Evolutionary conservation across 1,284 basidiomycete species (phyloP), one percentile per base, ranked within the genome.

Genomic region (Sparassis latifolia): DNA sequence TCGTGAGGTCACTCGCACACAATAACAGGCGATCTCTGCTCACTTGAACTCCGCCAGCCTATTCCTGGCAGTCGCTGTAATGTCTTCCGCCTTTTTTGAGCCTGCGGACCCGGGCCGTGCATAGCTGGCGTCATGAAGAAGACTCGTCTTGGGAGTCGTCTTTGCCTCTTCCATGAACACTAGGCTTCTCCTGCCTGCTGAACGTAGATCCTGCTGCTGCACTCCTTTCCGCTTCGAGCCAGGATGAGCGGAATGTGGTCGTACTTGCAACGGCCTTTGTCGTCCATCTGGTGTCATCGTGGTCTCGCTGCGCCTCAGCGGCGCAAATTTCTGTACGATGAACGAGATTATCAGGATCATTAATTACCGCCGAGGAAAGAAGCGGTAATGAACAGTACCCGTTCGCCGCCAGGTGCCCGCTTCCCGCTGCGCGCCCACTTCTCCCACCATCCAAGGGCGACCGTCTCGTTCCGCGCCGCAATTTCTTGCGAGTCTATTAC

Each of bases 401-500:
- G 61, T 51, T 52, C 54, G 48, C 52, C 47, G 48, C 49, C 47
- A 43, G 47, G 44, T 28, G 52, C 49, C 46, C 51, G 52, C 31
- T 52, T 45, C 42, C 51, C 58, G 38, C 51, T 55, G 47, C 69
- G 61, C 33, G 67, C 72, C 77, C 78, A 87, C 54, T 69, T 74
- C 29, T 76, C 68, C 69, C 77, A 74, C 84, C 84, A 86, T 12
- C 82, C 82, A 42, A 69, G 69, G 43, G 77, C 75, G 37, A 85
- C 79, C 30, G 67, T 68, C 44, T 73, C 68, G 37, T 65, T 64
- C 46, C 71, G 69, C 52, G 65, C 58, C 44, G 65, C 63, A 42
- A 43, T 42, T 9, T 47, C 48, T 44, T 53, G 49, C 37, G 47
- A 45, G 37, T 55, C 51, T 42, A 53, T 48, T 51, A 54, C 60